Evolutionary conservation across 805 yeast species (phyloP), one percentile per base, ranked within the genome.

Genomic region (Starmerella floris): DNA sequence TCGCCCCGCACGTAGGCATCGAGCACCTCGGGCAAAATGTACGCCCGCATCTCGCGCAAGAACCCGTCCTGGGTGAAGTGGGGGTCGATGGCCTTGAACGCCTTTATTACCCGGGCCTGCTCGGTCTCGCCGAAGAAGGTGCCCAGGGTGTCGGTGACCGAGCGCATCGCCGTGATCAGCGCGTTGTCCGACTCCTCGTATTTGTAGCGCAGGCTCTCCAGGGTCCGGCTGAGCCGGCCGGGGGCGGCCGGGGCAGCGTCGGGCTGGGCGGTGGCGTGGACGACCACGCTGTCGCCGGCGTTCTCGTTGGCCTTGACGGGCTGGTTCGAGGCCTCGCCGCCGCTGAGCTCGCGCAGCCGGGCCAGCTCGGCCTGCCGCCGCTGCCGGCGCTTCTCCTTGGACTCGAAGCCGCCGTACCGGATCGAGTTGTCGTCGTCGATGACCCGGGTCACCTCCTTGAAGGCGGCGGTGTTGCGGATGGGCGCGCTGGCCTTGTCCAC

Each of bases 1-100:
- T 91, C 96, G 51, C 95, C 95, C 53, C 80, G 80, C 46, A 83
- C 83, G 63, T 85, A 87, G 6, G 97, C 96, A 58, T 91, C 99
- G 56, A 91, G 68, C 28, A 91, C 75, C 62, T 91, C 99, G 10
- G 99, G 98, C 43, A 91, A 76, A 49, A 91, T 83, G 64, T 78
- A 91, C 57, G 84, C 88, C 61, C 97, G 79, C 56, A 88, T 70
- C 45, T 88, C 87, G 52, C 72, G 76, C 49, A 79, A 72, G 67
- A 91, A 87, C 45, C 71, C 74, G 46, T 83, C 88, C 54, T 74
- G 70, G 49, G 76, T 77, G 69, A 91, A 91, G 31, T 74, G 68
- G 41, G 97, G 95, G 63, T 91, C 99, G 73, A 88, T 77, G 59
- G 76, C 73, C 64, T 76, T 81, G 67, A 91, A 83, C 57, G 79